Base-by-base conservation (phyloP, 2,329 filamentous ascomycete genomes). In the Fusarium chlamydosporum region DNA sequence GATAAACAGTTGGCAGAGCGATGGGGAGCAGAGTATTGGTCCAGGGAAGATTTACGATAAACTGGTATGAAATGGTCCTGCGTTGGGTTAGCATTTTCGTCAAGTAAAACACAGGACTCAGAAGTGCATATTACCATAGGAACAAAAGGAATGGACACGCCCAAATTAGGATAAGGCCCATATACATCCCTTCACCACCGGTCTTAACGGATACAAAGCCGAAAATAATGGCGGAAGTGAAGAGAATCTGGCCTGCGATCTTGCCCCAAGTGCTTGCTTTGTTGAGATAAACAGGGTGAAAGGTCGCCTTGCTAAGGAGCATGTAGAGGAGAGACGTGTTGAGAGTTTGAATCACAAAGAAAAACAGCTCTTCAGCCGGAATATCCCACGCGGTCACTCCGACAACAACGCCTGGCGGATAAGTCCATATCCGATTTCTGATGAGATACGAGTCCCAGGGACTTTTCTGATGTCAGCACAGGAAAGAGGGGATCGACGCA, bases 391-490 rank as follows among this genome's bases (percentile, higher is more conserved):
- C 75, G 2, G 83, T 89, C 0, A 83, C 83, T 0, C 91, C 91
- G 35, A 90, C 73, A 33, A 93, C 86, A 20, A 86, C 90, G 72
- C 88, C 81, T 12, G 83, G 79, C 3, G 91, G 91, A 73, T 93
- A 94, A 11, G 87, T 89, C 91, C 91, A 93, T 74, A 93, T 85
- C 43, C 83, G 80, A 55, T 82, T 86, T 68, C 84, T 85, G 71
- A 94, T 91, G 40, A 93, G 83, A 76, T 92, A 92, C 10, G 90
- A 91, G 73, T 93, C 91, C 91, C 91, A 94, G 33, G 91, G 91
- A 27, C 67, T 70, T 18, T 18, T 27, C 3, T 33, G 1, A 33
- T n/a, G 29, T 58, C 34, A 62, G 43, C 33, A 31, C 10, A 42
- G 10, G 7, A 35, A 40, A 23, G 26, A 7, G 4, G 10, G 9